Percentiles rank a stretch among this genome's conserved stretches.
These are phyloP conservation scores for Brassica juncea DNA, from an alignment of 345 rosid genomes.

Conservation along the genomic window DNA sequence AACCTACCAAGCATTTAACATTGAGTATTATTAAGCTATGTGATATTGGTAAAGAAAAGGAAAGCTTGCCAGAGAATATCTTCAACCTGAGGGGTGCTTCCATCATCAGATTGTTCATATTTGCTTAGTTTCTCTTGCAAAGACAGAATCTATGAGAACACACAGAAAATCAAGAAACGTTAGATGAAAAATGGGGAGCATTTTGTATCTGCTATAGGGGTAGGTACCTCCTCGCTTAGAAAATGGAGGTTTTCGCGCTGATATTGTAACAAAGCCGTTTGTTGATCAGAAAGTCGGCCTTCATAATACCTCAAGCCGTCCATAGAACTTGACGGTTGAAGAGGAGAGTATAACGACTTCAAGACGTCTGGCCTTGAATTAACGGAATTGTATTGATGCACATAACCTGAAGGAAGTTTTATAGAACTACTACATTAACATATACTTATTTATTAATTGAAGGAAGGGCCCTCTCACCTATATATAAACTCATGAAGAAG, in stretches of 20 bases:
- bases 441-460: neutral
- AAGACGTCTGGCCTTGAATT: slow-evolving; percentile 92
- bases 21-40: neutral
- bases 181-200: neutral
- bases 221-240: slow-evolving; percentile 82
- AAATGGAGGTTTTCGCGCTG: slow-evolving; percentile 98
- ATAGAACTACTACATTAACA: neutral
- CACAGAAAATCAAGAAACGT: slow-evolving; percentile 19
- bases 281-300: slow-evolving; percentile 93
- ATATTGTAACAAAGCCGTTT: slow-evolving; percentile 92
- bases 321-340: slow-evolving; percentile 88
- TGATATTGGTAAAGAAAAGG: neutral
- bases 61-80: slow-evolving; percentile 9
- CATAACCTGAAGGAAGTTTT: slow-evolving; percentile 56
- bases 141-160: slow-evolving; percentile 63
- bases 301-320: slow-evolving; percentile 94
- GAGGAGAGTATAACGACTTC: slow-evolving; percentile 93
- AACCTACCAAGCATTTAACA: slow-evolving; percentile 49
- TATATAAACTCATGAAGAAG: slow-evolving; percentile 72
- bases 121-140: slow-evolving; percentile 91
- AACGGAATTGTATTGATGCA: slow-evolving; percentile 76
- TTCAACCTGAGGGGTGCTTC: slow-evolving; percentile 90
- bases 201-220: neutral
- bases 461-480: slow-evolving; percentile 61
- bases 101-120: slow-evolving; percentile 83